Evolutionary conservation across 192 early-diverging fungal genomes (phyloP).

Genomic region (Podila minutissima): DNA sequence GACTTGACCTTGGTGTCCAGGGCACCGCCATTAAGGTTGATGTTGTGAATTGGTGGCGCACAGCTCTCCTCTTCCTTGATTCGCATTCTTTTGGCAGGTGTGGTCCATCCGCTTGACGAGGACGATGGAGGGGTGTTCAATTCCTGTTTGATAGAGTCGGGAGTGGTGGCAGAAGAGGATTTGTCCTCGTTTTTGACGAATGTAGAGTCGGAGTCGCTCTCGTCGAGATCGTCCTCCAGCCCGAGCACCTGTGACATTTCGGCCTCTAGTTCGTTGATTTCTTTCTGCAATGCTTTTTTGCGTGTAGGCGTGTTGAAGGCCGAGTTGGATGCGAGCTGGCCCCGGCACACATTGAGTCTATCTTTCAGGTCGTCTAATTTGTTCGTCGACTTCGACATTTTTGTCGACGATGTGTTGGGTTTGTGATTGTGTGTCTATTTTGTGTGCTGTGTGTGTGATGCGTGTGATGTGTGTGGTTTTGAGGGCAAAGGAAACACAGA

Average conservation of each 20-base stretch:
- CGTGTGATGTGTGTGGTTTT: too few species aligned
- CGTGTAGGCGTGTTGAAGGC: constrained; percentile 28
- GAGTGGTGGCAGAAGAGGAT: not conserved
- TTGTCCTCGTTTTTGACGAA: not conserved
- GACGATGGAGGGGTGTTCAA: not conserved
- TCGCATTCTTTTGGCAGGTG: not conserved
- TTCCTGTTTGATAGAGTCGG: not conserved
- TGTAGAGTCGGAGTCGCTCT: not conserved
- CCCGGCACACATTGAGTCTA: constrained; percentile 26
- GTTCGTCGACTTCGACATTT: not conserved
- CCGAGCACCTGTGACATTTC: constrained; percentile 24
- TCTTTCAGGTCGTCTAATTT: constrained; percentile 18
- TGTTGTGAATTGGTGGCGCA: not conserved
- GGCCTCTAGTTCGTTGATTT: constrained; percentile 20
- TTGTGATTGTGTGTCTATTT: not conserved
- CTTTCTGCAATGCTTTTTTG: constrained; percentile 15
- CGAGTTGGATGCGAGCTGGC: constrained; percentile 34
- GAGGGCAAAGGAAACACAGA: not conserved
- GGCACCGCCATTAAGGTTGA: constrained; percentile 4
- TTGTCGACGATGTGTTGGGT: not conserved
- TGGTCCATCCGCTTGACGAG: not conserved
- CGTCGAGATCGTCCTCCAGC: constrained; percentile 21
- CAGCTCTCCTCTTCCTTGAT: not conserved
- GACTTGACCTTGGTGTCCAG: not conserved
- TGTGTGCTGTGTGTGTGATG: not conserved